phyloP scores from a whole-genome alignment of 163 green algal species.

The Trebouxiophyceae sp. region DNA sequence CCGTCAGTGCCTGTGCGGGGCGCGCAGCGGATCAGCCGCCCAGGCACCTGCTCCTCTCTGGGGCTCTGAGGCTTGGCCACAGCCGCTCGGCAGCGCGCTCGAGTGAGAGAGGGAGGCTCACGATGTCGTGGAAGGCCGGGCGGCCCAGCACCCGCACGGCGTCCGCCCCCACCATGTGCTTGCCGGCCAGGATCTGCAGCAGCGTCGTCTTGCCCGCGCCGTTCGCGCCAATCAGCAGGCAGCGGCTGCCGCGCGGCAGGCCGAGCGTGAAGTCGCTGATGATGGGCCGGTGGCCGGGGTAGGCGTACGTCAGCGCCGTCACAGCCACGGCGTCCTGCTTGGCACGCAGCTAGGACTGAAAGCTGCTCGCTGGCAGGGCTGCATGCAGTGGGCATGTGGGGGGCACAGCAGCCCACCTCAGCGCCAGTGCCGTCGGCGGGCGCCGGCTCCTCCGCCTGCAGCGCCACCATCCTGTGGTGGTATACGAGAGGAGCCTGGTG shows the following conservation, averaged over 20 bases:
- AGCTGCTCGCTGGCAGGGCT: too few species aligned
- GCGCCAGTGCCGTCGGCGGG: too few species aligned
- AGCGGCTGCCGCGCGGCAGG: conserved; percentile 45
- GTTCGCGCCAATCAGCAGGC: conserved; percentile 90
- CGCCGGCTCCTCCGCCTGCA: too few species aligned
- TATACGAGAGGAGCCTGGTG: too few species aligned
- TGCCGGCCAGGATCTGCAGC: conserved; percentile 86
- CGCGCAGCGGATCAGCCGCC: conserved; percentile 11
- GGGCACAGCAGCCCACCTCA: too few species aligned
- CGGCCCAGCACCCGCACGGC: conserved; percentile 72
- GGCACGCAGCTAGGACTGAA: too few species aligned
- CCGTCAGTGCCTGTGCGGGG: conserved; percentile 66
- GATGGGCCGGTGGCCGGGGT: conserved; percentile 22
- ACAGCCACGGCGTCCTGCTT: conserved; percentile 10
- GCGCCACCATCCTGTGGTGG: too few species aligned
- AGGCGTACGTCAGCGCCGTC: conserved; percentile 21
- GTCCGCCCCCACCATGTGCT: conserved; percentile 85
- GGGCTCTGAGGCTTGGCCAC: neutral
- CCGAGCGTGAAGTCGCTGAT: conserved; percentile 51
- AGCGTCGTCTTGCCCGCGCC: conserved; percentile 95
- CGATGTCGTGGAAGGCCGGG: conserved; percentile 89
- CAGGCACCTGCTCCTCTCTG: neutral
- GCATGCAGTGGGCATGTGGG: too few species aligned
- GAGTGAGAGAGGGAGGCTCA: conserved; percentile 11
- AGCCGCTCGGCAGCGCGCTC: neutral